phyloP scores from a whole-genome alignment of 257 asterid genomes.

The Hygrophila difformis region DNA sequence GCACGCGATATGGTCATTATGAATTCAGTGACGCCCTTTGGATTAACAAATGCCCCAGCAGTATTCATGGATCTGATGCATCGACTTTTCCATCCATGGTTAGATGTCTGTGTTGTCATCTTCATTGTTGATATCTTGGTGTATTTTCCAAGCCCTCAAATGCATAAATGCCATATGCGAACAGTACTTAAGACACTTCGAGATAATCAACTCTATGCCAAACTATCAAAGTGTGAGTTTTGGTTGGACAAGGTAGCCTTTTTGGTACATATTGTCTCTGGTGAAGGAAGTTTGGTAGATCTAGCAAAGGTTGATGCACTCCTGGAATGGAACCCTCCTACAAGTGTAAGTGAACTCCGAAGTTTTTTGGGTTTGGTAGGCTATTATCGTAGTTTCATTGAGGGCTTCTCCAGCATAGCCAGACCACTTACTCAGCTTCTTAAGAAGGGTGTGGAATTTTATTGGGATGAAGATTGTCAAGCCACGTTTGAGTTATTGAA shows the following conservation, averaged over 20 bases:
- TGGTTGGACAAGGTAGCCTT: not conserved
- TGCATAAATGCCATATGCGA: not conserved
- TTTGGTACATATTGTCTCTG: not conserved
- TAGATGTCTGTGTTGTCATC: not conserved
- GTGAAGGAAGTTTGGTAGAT: not conserved
- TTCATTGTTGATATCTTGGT: slow-evolving; percentile 8
- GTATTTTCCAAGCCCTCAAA: not conserved
- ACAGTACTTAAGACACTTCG: not conserved
- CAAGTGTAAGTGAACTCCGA: not conserved
- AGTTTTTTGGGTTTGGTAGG: not conserved
- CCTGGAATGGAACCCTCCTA: not conserved
- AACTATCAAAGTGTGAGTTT: slow-evolving; percentile 8
- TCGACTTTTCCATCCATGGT: too few species aligned
- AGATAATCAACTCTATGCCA: slow-evolving; percentile 2
- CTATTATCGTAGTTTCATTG: not conserved
- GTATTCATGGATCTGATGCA: too few species aligned
- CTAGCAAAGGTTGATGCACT: not conserved
- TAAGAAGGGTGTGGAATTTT: too few species aligned
- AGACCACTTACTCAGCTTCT: too few species aligned
- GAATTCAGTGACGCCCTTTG: not conserved
- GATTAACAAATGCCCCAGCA: too few species aligned
- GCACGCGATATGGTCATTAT: not conserved
- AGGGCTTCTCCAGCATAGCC: not conserved
- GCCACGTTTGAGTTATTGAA: too few species aligned
- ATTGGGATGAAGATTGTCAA: too few species aligned